Evolutionary conservation across 495 filamentous ascomycete genomes (phyloP).

Genomic region (Podospora pseudopauciseta): DNA sequence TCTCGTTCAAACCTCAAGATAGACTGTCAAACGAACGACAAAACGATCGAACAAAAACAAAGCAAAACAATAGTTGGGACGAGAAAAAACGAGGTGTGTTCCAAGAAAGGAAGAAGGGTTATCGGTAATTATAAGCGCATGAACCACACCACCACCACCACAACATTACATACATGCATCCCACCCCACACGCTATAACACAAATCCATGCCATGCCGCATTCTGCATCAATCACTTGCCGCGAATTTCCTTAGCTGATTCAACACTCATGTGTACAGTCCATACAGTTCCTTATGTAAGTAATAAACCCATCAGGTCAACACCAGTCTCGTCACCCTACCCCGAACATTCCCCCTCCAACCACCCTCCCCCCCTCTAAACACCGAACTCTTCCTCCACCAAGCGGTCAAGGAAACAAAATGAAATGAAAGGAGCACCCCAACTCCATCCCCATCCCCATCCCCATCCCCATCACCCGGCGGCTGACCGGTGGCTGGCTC

Average conservation of each 20-base stretch:
- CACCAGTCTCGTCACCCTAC: neutral
- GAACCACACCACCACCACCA: neutral
- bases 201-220: neutral
- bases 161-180: slow-evolving; percentile 3
- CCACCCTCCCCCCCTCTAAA: neutral
- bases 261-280: neutral
- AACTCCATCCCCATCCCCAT: neutral
- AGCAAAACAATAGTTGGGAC: neutral
- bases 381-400: neutral
- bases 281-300: neutral
- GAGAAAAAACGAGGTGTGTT: neutral
- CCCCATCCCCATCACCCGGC: neutral
- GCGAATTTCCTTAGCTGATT: neutral
- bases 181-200: neutral
- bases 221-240: neutral
- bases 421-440: neutral
- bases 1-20: neutral
- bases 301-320: slow-evolving; percentile 12
- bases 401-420: neutral
- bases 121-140: neutral
- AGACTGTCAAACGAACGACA: neutral
- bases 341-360: neutral
- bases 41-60: neutral
- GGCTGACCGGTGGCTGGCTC: neutral
- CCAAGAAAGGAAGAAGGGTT: neutral